Evolutionary conservation across 768 basidiomycete species (phyloP).

Genomic region (Phylloporus sp.): DNA sequence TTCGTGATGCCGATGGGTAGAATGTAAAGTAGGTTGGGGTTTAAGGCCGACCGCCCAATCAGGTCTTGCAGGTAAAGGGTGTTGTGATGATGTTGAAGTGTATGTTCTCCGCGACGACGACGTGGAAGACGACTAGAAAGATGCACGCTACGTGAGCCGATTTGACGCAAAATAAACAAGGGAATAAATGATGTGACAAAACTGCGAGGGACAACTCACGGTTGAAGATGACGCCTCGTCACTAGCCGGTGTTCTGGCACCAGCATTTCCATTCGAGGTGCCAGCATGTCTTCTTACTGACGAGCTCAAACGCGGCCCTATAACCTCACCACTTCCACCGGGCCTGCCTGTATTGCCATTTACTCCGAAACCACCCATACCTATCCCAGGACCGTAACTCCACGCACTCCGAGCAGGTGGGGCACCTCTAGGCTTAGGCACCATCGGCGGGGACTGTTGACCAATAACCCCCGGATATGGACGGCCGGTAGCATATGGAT

Average conservation of each 20-base stretch:
- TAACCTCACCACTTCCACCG: constrained; percentile 38
- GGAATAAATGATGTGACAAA: neutral
- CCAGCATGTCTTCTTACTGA: constrained; percentile 44
- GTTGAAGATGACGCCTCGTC: constrained; percentile 76
- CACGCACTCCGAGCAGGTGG: constrained; percentile 50
- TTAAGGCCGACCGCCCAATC: constrained; percentile 89
- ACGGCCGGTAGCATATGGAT: constrained; percentile 20
- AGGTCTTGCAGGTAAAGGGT: constrained; percentile 75
- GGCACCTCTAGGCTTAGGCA: constrained; percentile 28
- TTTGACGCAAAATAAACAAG: neutral
- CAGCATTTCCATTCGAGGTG: constrained; percentile 47
- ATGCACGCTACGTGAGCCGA: constrained; percentile 14
- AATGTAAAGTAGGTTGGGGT: constrained; percentile 63
- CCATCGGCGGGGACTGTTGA: constrained; percentile 28
- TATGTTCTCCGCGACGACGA: constrained; percentile 76
- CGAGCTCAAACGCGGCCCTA: constrained; percentile 62
- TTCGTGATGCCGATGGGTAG: constrained; percentile 52
- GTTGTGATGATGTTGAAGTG: constrained; percentile 69
- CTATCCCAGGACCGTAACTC: constrained; percentile 65
- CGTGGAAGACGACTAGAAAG: constrained; percentile 63
- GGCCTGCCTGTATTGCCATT: constrained; percentile 25
- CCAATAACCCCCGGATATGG: constrained; percentile 29
- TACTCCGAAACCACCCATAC: constrained; percentile 41
- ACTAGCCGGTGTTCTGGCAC: constrained; percentile 54
- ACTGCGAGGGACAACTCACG: constrained; percentile 43